phyloP scores from a whole-genome alignment of 1,284 basidiomycete species.

The Cryptococcus maquisensis region DNA sequence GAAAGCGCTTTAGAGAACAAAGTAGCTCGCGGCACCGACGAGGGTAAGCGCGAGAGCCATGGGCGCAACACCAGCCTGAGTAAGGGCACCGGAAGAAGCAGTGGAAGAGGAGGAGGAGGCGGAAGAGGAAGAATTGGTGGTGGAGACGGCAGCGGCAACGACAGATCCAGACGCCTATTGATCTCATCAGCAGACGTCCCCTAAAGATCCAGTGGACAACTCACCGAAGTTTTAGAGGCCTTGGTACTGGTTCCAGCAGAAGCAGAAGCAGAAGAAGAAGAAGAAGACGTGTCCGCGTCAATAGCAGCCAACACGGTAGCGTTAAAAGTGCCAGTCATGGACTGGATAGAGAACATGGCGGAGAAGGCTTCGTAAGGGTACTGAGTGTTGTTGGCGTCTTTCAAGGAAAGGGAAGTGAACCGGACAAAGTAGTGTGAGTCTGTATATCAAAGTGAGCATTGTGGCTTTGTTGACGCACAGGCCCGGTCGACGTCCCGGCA shows the following conservation, averaged over 20 bases:
- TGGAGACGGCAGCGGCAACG: slow-evolving; percentile 1
- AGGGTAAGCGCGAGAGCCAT: slow-evolving; percentile 20
- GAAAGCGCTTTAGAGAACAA: slow-evolving; percentile 19
- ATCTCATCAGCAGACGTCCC: not conserved
- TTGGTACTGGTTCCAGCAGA: not conserved
- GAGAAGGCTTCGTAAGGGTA: slow-evolving; percentile 70
- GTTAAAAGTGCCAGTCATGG: slow-evolving; percentile 47
- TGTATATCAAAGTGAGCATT: slow-evolving; percentile 5
- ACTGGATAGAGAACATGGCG: slow-evolving; percentile 59
- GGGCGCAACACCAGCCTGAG: not conserved
- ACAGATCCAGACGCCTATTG: not conserved
- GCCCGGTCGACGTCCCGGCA: not conserved
- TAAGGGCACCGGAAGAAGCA: slow-evolving; percentile 7
- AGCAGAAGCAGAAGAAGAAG: not conserved
- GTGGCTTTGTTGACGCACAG: not conserved
- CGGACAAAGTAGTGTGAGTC: slow-evolving; percentile 53
- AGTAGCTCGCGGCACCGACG: slow-evolving; percentile 22
- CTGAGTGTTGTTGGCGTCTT: slow-evolving; percentile 54
- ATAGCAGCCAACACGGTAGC: slow-evolving; percentile 32
- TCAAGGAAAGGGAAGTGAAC: slow-evolving; percentile 58
- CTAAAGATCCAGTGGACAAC: not conserved
- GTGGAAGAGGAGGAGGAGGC: slow-evolving; percentile 9
- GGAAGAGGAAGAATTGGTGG: slow-evolving; percentile 9
- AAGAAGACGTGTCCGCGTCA: slow-evolving; percentile 9
- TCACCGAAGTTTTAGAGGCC: not conserved